A percentile compares a stretch with the other conserved stretches of the same genome.
phyloP scores from a whole-genome alignment of 148 eudicot genomes.

The Chenopodium quinoa region DNA sequence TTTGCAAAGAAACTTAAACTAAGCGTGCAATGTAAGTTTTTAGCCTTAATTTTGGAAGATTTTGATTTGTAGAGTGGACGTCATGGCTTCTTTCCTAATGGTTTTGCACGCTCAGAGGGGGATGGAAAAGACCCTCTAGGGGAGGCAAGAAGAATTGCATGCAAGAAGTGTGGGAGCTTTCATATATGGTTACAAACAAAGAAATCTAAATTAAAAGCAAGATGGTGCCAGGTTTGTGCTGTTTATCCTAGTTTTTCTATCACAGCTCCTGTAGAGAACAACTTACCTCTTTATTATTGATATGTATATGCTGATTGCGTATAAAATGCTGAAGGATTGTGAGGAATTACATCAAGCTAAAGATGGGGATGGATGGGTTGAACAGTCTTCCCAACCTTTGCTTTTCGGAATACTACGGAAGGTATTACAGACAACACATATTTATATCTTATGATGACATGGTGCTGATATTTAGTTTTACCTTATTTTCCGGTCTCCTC shows the following conservation, averaged over 20 bases:
- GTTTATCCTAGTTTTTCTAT: not conserved
- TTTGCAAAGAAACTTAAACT: not conserved
- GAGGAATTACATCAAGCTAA: constrained; percentile 92
- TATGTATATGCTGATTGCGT: constrained; percentile 18
- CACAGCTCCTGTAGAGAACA: constrained; percentile 3
- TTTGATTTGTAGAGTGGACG: constrained; percentile 59
- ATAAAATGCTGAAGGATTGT: constrained; percentile 65
- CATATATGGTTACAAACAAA: constrained; percentile 80
- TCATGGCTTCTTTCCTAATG: constrained; percentile 55
- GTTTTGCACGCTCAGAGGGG: constrained; percentile 62
- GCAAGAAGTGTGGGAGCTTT: constrained; percentile 84
- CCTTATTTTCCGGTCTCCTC: too few species aligned
- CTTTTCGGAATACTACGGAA: constrained; percentile 83
- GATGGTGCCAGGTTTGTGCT: constrained; percentile 92
- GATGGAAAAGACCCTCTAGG: constrained; percentile 59
- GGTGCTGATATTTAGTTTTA: not conserved
- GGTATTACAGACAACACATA: constrained; percentile 38
- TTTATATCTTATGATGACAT: not conserved
- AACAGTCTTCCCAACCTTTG: constrained; percentile 88
- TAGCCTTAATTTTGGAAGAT: constrained; percentile 17
- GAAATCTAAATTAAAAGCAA: constrained; percentile 76
- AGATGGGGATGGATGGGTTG: constrained; percentile 99
- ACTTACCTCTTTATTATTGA: not conserved
- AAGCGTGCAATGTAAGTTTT: not conserved
- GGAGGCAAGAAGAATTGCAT: constrained; percentile 74